Base-by-base conservation (phyloP, 164 flowering plant species). In the Akebia trifoliata region DNA sequence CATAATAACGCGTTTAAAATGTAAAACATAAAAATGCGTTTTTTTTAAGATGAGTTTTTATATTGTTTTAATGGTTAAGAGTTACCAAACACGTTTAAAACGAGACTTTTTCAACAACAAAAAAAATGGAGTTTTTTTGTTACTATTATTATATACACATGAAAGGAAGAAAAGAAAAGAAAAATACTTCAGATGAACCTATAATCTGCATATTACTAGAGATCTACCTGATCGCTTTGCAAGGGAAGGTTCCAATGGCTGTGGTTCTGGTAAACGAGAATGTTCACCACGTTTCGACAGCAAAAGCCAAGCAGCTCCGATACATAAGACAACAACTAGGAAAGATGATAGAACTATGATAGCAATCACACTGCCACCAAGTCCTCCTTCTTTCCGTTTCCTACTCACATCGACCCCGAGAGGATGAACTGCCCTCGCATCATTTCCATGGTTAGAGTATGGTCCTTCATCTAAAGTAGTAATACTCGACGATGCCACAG, bases 351-450 rank as follows among this genome's bases (percentile, higher is more conserved):
- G 58, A 57, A 70, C 80, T 72, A 86, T 73, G 50, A 82, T 70
- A 56, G 87, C 87, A 56, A 89, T 74, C 25, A 76, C 53, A 61
- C 81, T 79, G 32, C 82, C 73, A 54, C 64, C 69, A 44, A 76
- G 77, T 56, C 80, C 72, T 45, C 43, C 18, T 40, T n/a, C n/a
- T 40, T 74, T 78, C 42, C 49, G 67, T 55, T 56, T 68, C 61
- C 71, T 68, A 30, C 54, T 72, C 60, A 87, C 80, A 74, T 88
- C 87, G 52, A 87, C 96, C 15, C 98, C 98, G 0, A 89, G 63
- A 28, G 98, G 96, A 51, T 89, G 66, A 54, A 74, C 65, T 30
- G 66, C 53, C 72, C 79, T 72, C 18, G 60, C 79, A 71, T 78
- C 68, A 60, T 69, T 75, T 61, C 60, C 74, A 58, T 45, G 65